Conservation (phyloP, 495 filamentous ascomycete species). For the Xylaria intraflava region DNA sequence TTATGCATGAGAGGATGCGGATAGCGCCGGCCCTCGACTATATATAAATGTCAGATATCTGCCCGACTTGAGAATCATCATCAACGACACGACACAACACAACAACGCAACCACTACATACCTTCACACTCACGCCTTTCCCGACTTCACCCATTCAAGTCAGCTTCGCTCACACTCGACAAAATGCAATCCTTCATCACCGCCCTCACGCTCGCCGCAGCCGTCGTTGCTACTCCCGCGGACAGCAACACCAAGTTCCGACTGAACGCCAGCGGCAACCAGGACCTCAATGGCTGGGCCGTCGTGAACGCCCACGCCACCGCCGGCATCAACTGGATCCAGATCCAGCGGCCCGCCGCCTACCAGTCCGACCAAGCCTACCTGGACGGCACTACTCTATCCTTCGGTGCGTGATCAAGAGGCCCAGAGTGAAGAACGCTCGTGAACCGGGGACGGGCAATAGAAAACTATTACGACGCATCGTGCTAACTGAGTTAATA, state of each 20-base stretch:
- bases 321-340: neutral
- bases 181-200: conserved; percentile 10
- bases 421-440: too few relatives aligned
- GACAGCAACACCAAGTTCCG: neutral
- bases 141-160: neutral
- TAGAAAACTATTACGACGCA: neutral
- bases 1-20: too few relatives aligned
- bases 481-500: neutral
- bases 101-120: neutral
- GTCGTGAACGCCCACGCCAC: conserved; percentile 2
- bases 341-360: conserved; percentile 5
- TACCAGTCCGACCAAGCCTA: conserved; percentile 2
- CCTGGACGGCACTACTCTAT: neutral
- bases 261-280: neutral
- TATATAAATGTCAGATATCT: too few relatives aligned
- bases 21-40: neutral
- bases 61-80: too few relatives aligned
- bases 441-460: too few relatives aligned
- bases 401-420: conserved; percentile 1
- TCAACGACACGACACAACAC: too few relatives aligned
- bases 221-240: neutral
- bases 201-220: conserved; percentile 1
- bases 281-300: neutral
- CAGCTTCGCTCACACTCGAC: neutral
- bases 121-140: too few relatives aligned